These are phyloP conservation scores for Tetrapisispora nanseiensis DNA, from an alignment of 805 yeast genomes.

Conservation along the genomic window DNA sequence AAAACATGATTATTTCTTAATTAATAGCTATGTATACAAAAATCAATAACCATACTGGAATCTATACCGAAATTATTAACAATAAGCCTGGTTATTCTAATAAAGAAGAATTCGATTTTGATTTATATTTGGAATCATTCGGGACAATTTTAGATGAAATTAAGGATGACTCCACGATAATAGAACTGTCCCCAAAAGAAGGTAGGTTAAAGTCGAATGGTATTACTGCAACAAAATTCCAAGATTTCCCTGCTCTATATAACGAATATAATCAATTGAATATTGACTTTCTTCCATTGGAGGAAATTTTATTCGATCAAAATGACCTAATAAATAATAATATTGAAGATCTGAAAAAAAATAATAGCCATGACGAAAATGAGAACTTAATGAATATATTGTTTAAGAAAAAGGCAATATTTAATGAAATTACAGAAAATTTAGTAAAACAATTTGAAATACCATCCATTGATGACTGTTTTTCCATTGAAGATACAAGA, in stretches of 20 bases:
- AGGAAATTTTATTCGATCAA: not conserved
- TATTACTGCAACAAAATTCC: not conserved
- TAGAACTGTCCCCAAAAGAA: not conserved
- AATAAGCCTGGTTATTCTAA: not conserved
- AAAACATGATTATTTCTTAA: too few species aligned
- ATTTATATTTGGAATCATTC: not conserved
- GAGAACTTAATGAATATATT: not conserved
- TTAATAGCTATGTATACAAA: conserved; percentile 1
- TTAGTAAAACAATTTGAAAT: not conserved
- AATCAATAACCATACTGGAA: not conserved
- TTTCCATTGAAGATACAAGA: not conserved
- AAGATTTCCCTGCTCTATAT: not conserved
- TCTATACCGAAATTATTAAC: not conserved
- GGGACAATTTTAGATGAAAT: not conserved
- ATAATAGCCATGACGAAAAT: not conserved
- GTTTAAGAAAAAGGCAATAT: not conserved
- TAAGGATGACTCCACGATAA: not conserved
- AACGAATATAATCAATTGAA: not conserved
- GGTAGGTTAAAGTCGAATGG: not conserved
- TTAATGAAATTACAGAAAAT: not conserved
- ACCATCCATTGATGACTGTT: conserved; percentile 1
- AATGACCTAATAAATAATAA: not conserved
- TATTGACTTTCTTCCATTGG: not conserved
- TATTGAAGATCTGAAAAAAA: not conserved
- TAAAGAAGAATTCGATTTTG: not conserved